These are phyloP conservation scores for Phylloporus arenicola DNA, from an alignment of 768 basidiomycete genomes.

Conservation along the genomic window DNA sequence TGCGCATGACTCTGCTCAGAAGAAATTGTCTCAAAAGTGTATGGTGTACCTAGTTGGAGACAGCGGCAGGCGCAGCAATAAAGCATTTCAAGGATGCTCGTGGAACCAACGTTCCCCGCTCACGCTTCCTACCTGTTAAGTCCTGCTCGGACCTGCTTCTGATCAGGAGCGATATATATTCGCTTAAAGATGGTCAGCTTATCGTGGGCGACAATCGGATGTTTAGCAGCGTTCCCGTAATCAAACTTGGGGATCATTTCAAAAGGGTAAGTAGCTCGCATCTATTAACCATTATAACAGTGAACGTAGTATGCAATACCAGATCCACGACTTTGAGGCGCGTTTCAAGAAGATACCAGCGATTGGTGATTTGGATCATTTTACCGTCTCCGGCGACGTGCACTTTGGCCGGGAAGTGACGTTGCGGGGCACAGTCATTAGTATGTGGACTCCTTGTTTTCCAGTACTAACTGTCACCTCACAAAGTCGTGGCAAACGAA, in stretches of 20 bases:
- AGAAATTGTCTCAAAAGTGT: slow-evolving; percentile 2
- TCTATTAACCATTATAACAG: neutral
- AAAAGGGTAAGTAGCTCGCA: slow-evolving; percentile 62
- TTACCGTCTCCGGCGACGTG: slow-evolving; percentile 90
- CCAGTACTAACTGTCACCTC: neutral
- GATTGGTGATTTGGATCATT: slow-evolving; percentile 87
- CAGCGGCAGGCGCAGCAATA: slow-evolving; percentile 89
- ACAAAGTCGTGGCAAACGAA: slow-evolving; percentile 70
- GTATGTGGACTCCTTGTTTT: slow-evolving; percentile 29
- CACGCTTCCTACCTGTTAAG: slow-evolving; percentile 89
- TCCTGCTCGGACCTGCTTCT: slow-evolving; percentile 83
- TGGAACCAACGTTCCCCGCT: slow-evolving; percentile 92
- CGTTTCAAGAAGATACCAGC: slow-evolving; percentile 93
- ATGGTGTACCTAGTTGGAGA: slow-evolving; percentile 55
- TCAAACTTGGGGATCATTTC: slow-evolving; percentile 96
- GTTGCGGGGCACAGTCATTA: slow-evolving; percentile 85
- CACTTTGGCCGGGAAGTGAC: slow-evolving; percentile 85
- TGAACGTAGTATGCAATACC: neutral
- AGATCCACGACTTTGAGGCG: slow-evolving; percentile 88
- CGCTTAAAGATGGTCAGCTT: slow-evolving; percentile 80
- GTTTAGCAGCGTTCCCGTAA: slow-evolving; percentile 88
- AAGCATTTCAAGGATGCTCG: slow-evolving; percentile 90
- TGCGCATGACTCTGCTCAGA: neutral
- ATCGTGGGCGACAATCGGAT: slow-evolving; percentile 78
- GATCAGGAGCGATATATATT: slow-evolving; percentile 92